Conservation (phyloP, 176 grass and related monocot species). For the Guadua angustifolia region DNA sequence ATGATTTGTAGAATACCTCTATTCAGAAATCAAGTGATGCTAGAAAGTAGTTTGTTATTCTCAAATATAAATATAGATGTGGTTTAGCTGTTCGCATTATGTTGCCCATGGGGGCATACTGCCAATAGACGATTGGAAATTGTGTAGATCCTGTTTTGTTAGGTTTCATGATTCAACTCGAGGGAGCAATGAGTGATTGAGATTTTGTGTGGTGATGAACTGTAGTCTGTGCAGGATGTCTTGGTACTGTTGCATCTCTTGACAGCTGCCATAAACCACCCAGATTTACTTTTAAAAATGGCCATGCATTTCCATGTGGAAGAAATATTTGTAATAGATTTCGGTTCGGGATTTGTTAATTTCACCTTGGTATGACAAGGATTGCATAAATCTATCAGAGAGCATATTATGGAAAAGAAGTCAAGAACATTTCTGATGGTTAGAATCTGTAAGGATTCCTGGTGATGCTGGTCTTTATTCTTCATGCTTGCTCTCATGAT, state of each 20-base stretch:
- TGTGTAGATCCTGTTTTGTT: background rate
- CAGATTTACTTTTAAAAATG: background rate
- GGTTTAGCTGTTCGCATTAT: background rate
- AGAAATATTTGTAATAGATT: background rate
- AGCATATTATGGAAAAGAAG: background rate
- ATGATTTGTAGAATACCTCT: background rate
- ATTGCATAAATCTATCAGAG: background rate
- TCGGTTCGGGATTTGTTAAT: background rate
- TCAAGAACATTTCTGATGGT: background rate
- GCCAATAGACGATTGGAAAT: background rate
- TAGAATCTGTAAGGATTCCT: background rate
- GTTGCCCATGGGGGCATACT: background rate
- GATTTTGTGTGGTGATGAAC: background rate
- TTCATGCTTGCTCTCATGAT: slow-evolving; percentile 28
- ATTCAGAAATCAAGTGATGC: background rate
- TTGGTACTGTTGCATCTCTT: background rate
- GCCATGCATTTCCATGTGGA: background rate
- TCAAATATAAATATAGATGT: background rate
- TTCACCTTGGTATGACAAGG: no score
- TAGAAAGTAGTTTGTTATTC: background rate
- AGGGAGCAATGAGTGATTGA: background rate
- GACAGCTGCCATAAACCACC: background rate
- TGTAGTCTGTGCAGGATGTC: background rate
- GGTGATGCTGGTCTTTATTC: background rate
- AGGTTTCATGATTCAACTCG: background rate